phyloP scores from a whole-genome alignment of 768 basidiomycete genomes.

The Podaxis mareebaensis region DNA sequence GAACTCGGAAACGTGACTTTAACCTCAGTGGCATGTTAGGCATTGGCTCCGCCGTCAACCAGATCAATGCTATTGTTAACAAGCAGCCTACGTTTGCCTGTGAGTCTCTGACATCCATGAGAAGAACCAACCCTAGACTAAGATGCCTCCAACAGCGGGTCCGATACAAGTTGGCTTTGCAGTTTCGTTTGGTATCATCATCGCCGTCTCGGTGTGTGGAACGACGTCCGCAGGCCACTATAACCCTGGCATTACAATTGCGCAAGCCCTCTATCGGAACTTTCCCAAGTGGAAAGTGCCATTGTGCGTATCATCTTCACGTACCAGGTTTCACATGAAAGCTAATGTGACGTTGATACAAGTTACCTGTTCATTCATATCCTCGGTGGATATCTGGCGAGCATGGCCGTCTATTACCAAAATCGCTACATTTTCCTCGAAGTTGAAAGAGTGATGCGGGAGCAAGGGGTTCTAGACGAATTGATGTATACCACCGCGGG shows the following conservation, averaged over 20 bases:
- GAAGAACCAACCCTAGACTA: neutral
- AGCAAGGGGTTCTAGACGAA: slow-evolving; percentile 7
- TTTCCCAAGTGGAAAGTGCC: slow-evolving; percentile 4
- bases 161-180: slow-evolving; percentile 24
- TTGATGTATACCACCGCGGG: slow-evolving; percentile 1
- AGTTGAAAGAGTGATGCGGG: slow-evolving; percentile 4
- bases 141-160: neutral
- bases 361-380: slow-evolving; percentile 7
- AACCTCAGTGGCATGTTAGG: neutral
- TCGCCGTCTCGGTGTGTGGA: slow-evolving; percentile 13
- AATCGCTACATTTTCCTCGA: slow-evolving; percentile 4
- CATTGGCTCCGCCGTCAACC: slow-evolving; percentile 4
- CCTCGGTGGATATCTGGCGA: slow-evolving; percentile 10
- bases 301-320: slow-evolving; percentile 3
- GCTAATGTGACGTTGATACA: neutral
- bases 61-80: slow-evolving; percentile 8
- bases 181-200: slow-evolving; percentile 24
- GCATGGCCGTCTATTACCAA: slow-evolving; percentile 6
- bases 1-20: neutral
- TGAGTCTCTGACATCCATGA: neutral
- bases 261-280: neutral
- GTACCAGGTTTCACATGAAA: neutral
- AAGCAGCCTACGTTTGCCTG: slow-evolving; percentile 8
- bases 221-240: slow-evolving; percentile 7
- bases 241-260: slow-evolving; percentile 9